Evolutionary conservation across 2,329 filamentous ascomycete species (phyloP).

Genomic region (Beauveria sp.): DNA sequence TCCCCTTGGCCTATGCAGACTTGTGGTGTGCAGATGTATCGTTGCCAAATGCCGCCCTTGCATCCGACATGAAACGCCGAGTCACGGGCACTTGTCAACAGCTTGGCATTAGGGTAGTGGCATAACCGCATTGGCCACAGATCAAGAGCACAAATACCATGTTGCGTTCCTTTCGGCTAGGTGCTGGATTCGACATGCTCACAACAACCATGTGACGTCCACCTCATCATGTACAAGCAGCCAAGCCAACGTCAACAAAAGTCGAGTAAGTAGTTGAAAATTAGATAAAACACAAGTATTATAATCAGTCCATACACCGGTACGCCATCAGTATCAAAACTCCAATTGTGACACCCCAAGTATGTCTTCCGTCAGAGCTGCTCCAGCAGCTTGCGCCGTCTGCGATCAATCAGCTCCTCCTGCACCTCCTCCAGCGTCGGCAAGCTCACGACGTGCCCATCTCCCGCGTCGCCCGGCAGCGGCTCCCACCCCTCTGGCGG

Average conservation of each 20-base stretch:
- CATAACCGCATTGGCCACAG: no score
- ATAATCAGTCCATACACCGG: background rate
- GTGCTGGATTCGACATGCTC: no score
- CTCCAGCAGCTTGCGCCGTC: constrained; percentile 75
- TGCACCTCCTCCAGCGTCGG: constrained; percentile 91
- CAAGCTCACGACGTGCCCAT: constrained; percentile 74
- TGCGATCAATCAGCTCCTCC: constrained; percentile 80
- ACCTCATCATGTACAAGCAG: background rate
- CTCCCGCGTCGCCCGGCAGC: constrained; percentile 78
- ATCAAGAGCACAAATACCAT: no score
- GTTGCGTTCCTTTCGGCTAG: no score
- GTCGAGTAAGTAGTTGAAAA: background rate
- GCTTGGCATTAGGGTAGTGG: no score
- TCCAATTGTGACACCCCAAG: background rate
- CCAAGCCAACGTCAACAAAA: background rate
- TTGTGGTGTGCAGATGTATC: background rate
- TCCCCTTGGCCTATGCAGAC: background rate
- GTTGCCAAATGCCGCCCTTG: background rate
- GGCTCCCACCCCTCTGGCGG: constrained; percentile 70
- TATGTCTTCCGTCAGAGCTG: constrained; percentile 47
- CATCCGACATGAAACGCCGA: background rate
- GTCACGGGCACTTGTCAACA: background rate
- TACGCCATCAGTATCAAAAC: background rate
- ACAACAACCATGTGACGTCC: no score
- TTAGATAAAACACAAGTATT: background rate